Evolutionary conservation across 805 yeast genomes (phyloP), one percentile per base, ranked within the genome.

Genomic region (Candida coquimbonensis): DNA sequence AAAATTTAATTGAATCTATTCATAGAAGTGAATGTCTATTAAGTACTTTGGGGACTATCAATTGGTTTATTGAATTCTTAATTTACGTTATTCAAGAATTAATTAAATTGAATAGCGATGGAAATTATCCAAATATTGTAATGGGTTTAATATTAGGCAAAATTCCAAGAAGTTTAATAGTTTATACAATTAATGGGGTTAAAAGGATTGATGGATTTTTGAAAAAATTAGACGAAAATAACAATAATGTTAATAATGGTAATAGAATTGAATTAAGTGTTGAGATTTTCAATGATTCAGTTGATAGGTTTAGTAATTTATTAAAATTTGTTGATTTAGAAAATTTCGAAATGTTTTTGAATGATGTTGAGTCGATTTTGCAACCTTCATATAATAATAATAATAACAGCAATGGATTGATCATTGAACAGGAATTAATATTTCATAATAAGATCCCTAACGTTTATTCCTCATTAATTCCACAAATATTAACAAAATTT

Each of bases 21-120:
- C 67, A 73, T 9, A 69, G 88, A 52, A 82, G 81, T 34, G 89
- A 83, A 53, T 71, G 79, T 49, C 71, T 84, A 4, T 68, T 81
- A 53, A 72, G 79, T 16, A 68, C 81, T 11, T 63, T 87, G n/a
- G 97, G 97, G 0, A 77, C 84, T 36, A 78, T 85, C 9, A 78
- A 87, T 55, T 91, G 97, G 96, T 75, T 87, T 53, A 75, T 87
- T 31, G 96, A 89, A 59, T 77, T 87, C 49, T 70, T 87, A 45
- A 78, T 83, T 1, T 80, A 77, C 50, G 60, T 87, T 36, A 77
- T 81, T 45, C 95, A 90, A 61, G 96, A 91, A 52, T 63, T 84
- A 32, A 57, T 82, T 24, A 75, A 80, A 32, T 54, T 81, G 45
- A 17, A 57, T 45, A 42, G 59, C 1, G 43, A 53, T 25, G 17